Evolutionary conservation across 768 basidiomycete genomes (phyloP).

Genomic region (Tricholoma terreum): DNA sequence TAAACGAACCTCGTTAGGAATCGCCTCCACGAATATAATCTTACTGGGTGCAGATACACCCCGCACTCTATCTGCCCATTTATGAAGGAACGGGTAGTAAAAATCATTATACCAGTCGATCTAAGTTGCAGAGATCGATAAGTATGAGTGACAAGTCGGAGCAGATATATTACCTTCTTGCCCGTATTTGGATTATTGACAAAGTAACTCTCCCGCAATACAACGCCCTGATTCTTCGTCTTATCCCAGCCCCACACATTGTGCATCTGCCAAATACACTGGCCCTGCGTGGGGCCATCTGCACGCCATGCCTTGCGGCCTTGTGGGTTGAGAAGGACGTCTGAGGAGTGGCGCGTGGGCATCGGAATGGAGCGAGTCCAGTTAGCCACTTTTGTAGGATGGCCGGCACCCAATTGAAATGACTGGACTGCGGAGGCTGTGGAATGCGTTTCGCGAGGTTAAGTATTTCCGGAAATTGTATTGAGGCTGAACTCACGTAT

Average conservation of each 20-base stretch:
- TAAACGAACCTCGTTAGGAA: slow-evolving; percentile 83
- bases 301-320: slow-evolving; percentile 64
- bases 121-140: slow-evolving; percentile 30
- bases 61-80: slow-evolving; percentile 64
- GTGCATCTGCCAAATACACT: slow-evolving; percentile 88
- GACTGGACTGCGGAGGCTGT: slow-evolving; percentile 85
- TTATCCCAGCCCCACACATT: slow-evolving; percentile 91
- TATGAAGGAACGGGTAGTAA: slow-evolving; percentile 72
- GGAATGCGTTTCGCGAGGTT: neutral
- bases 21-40: slow-evolving; percentile 74
- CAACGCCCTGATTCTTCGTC: slow-evolving; percentile 61
- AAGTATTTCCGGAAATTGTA: neutral
- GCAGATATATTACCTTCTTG: slow-evolving; percentile 44
- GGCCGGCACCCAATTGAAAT: slow-evolving; percentile 88
- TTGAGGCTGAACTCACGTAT: slow-evolving; percentile 52
- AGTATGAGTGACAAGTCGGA: neutral
- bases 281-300: slow-evolving; percentile 69
- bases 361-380: slow-evolving; percentile 89
- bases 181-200: slow-evolving; percentile 61
- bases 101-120: slow-evolving; percentile 86
- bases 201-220: slow-evolving; percentile 86
- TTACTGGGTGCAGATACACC: slow-evolving; percentile 47
- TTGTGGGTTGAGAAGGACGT: slow-evolving; percentile 56
- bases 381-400: slow-evolving; percentile 72
- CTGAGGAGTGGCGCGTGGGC: slow-evolving; percentile 67